Evolutionary conservation across 257 asterid species (phyloP), one percentile per base, ranked within the genome.

Genomic region (Echium plantagineum): DNA sequence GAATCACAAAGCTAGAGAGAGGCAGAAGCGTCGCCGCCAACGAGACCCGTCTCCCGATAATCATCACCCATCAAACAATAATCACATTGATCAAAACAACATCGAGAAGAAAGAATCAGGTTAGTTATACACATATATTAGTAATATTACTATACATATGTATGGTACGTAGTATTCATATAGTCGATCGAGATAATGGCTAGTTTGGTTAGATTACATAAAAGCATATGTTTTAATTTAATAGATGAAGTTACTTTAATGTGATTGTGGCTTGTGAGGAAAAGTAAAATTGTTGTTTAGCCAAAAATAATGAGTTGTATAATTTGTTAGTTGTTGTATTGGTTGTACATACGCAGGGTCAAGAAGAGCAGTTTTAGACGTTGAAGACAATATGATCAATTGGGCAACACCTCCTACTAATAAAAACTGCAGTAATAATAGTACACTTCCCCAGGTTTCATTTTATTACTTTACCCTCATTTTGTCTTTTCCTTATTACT

Each of bases 1-100:
- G 63, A 90, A 90, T 51, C 98, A 91, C 63, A 91, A 91, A 72
- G 98, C 98, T 0, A 80, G 98, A n/a, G 98, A 91, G 59, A 76
- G 96, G 52, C 98, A 87, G 26, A 87, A 91, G 71, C 80, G 96
- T 8, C 95, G 96, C 15, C 93, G 98, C 2, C 96, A 82, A 60
- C 86, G 73, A 6, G 90, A 83, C 30, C 71, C 95, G 0, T 65
- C 68, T 5, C 60, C 79, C 35, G 83, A 77, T 63, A 78, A 77
- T 20, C 7, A 9, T 2, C 60, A 16, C 0, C 32, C n/a, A 21
- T 58, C 60, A 35, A 26, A 49, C 42, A 7, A 7, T 35, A 35
- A 35, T n/a, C n/a, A n/a, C 46, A 4, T 13, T 35, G 12, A 28
- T 28, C 4, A 35, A 13, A 35, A 35, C 46, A 42, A 35, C 46